Conservation (phyloP, 768 basidiomycete genomes). For the Pisolithus tinctorius region DNA sequence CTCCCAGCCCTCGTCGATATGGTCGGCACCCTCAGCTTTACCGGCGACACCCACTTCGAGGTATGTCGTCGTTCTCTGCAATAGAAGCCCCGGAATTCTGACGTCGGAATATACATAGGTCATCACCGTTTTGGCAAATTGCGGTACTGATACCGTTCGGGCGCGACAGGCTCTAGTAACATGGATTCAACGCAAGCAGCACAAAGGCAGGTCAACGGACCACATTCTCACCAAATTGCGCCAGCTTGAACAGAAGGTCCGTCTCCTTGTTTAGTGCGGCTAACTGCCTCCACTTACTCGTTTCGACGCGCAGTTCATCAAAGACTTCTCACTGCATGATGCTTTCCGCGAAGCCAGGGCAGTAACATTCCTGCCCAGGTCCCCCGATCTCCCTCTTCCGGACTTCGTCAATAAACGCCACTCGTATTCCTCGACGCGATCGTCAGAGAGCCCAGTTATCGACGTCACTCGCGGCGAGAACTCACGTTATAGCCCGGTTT, state of each 20-base stretch:
- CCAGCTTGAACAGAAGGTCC: slow-evolving; percentile 24
- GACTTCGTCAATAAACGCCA: neutral
- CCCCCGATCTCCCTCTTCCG: slow-evolving; percentile 22
- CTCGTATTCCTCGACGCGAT: neutral
- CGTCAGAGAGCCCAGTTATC: neutral
- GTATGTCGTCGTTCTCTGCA: slow-evolving; percentile 1
- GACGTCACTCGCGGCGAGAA: neutral
- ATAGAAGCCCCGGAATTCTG: neutral
- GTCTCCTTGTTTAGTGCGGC: neutral
- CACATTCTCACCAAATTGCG: slow-evolving; percentile 24
- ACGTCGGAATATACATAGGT: slow-evolving; percentile 13
- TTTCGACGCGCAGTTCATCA: slow-evolving; percentile 20
- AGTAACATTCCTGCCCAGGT: slow-evolving; percentile 19
- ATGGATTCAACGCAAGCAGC: slow-evolving; percentile 25
- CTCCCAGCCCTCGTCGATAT: slow-evolving; percentile 5
- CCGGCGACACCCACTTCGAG: slow-evolving; percentile 24
- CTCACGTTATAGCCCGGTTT: neutral
- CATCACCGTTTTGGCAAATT: slow-evolving; percentile 27
- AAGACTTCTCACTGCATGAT: slow-evolving; percentile 17
- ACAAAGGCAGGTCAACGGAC: slow-evolving; percentile 22
- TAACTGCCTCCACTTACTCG: neutral
- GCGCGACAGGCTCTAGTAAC: slow-evolving; percentile 23
- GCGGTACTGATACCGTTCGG: slow-evolving; percentile 21
- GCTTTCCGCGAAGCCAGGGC: slow-evolving; percentile 31
- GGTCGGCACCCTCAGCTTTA: slow-evolving; percentile 22